phyloP scores from a whole-genome alignment of 2,329 filamentous ascomycete genomes.

The Pseudocercospora musae region DNA sequence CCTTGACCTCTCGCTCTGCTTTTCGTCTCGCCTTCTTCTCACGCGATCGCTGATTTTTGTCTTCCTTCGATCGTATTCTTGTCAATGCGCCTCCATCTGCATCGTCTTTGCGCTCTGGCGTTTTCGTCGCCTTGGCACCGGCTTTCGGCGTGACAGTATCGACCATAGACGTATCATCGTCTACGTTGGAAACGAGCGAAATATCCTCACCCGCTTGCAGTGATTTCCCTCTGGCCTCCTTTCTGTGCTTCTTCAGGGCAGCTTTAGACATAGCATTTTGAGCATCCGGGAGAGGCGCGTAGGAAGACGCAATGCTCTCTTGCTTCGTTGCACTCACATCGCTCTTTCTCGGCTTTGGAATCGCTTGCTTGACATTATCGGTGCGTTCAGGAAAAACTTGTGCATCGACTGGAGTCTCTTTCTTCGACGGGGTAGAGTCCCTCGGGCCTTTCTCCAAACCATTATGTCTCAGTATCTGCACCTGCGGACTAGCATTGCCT shows the following conservation, averaged over 20 bases:
- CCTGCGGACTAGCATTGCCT: conserved; percentile 11
- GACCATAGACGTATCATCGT: conserved; percentile 4
- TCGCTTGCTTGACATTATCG: neutral
- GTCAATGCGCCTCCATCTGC: neutral
- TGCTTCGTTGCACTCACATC: neutral
- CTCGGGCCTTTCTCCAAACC: neutral
- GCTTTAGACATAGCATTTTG: neutral
- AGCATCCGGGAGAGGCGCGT: neutral
- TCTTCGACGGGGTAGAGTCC: neutral
- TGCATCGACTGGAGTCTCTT: neutral
- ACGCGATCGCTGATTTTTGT: conserved; percentile 19
- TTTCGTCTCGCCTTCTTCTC: conserved; percentile 25
- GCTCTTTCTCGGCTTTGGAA: neutral
- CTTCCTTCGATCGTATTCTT: conserved; percentile 7
- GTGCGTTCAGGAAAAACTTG: neutral
- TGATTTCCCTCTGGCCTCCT: neutral
- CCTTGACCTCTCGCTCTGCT: conserved; percentile 13
- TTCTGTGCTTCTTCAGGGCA: conserved; percentile 15
- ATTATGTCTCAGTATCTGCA: conserved; percentile 7
- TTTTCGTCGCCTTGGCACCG: conserved; percentile 2
- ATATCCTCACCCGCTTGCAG: neutral
- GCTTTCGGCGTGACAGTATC: neutral
- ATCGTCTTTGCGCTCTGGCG: neutral
- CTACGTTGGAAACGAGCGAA: neutral
- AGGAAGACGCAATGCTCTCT: neutral